These are phyloP conservation scores for Fomitiporia mediterranea DNA, from an alignment of 1,284 basidiomycete species.

Conservation along the genomic window DNA sequence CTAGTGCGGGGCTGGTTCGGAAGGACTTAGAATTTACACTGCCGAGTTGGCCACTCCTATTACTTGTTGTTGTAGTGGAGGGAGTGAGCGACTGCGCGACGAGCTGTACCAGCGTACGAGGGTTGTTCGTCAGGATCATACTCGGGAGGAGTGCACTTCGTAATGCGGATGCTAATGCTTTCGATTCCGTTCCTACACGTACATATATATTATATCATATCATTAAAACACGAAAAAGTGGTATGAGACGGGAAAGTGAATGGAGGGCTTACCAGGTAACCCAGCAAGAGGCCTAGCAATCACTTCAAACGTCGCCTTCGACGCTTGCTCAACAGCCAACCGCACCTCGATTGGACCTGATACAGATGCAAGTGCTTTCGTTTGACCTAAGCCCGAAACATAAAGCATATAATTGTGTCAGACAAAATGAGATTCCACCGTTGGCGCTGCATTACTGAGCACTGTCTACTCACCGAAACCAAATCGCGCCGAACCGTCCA, in stretches of 20 bases:
- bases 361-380: slow-evolving; percentile 55
- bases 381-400: slow-evolving; percentile 34
- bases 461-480: slow-evolving; percentile 45
- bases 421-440: background rate
- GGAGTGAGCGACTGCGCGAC: slow-evolving; percentile 55
- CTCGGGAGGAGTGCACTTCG: slow-evolving; percentile 53
- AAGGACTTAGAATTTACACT: slow-evolving; percentile 19
- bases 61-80: background rate
- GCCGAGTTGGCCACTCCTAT: background rate
- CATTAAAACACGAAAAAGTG: background rate
- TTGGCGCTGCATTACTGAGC: slow-evolving; percentile 8
- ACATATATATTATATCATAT: no score
- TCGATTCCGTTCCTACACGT: slow-evolving; percentile 48
- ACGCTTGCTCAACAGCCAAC: slow-evolving; percentile 57
- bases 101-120: slow-evolving; percentile 66
- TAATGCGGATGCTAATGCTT: slow-evolving; percentile 47
- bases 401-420: no score
- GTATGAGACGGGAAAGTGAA: background rate
- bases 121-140: slow-evolving; percentile 56
- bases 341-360: slow-evolving; percentile 76
- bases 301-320: slow-evolving; percentile 70
- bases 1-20: slow-evolving; percentile 27
- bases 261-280: slow-evolving; percentile 39
- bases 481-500: slow-evolving; percentile 65
- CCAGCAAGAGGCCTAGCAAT: slow-evolving; percentile 59